Conservation (phyloP, 352 stramenopile genomes). For the Phytophthora vignae region DNA sequence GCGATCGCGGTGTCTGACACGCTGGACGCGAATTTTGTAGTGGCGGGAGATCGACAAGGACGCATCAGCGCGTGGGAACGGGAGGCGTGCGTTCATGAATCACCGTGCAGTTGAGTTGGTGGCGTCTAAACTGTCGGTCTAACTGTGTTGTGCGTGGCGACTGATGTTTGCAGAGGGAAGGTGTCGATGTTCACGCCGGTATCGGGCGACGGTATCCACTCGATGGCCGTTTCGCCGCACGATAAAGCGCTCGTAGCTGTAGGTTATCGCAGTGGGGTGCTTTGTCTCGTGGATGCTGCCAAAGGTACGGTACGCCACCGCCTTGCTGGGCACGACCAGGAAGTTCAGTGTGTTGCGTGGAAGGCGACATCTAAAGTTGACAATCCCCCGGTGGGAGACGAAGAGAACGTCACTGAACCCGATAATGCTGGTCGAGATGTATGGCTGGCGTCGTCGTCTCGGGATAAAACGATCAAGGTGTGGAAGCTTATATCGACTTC, state of each 20-base stretch:
- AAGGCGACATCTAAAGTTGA: neutral
- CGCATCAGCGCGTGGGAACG: slow-evolving; percentile 65
- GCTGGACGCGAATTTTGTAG: slow-evolving; percentile 53
- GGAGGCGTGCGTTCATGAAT: slow-evolving; percentile 48
- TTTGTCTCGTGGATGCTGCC: slow-evolving; percentile 63
- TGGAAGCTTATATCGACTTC: slow-evolving; percentile 41
- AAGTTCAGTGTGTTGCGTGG: slow-evolving; percentile 74
- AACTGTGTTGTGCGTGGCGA: slow-evolving; percentile 2
- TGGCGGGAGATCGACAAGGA: slow-evolving; percentile 71
- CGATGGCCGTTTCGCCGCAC: slow-evolving; percentile 59
- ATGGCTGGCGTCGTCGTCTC: slow-evolving; percentile 71
- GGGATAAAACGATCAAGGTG: slow-evolving; percentile 76
- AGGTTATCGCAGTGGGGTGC: slow-evolving; percentile 71
- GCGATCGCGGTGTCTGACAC: slow-evolving; percentile 43
- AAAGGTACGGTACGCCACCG: slow-evolving; percentile 46
- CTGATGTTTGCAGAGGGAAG: slow-evolving; percentile 37
- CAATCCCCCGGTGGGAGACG: neutral
- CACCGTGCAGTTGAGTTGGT: neutral
- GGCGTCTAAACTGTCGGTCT: neutral
- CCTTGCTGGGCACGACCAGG: slow-evolving; percentile 72
- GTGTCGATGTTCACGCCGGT: slow-evolving; percentile 58
- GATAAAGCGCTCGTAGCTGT: slow-evolving; percentile 68
- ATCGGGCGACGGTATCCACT: slow-evolving; percentile 61
- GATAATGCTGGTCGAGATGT: slow-evolving; percentile 2
- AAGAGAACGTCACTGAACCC: neutral